A percentile compares a stretch with the other conserved stretches of the same genome.
These are phyloP conservation scores for Aspergillus flavus DNA, from an alignment of 2,329 filamentous ascomycete species.

Conservation along the genomic window DNA sequence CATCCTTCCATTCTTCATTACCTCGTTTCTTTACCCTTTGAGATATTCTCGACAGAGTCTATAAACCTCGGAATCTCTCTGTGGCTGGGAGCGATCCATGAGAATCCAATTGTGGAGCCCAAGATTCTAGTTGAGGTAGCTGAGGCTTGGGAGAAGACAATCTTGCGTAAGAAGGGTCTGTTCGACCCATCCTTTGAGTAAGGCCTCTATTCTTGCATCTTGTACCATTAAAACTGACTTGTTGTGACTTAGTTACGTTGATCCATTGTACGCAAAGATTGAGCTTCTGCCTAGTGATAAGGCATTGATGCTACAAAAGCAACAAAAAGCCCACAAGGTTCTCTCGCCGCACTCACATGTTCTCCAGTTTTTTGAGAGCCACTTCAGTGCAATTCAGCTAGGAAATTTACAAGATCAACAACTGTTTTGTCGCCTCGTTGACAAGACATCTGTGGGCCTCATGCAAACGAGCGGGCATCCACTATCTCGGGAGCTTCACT, in stretches of 20 bases:
- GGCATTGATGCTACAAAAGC: conserved; percentile 70
- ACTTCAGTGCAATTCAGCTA: conserved; percentile 90
- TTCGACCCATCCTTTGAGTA: conserved; percentile 73
- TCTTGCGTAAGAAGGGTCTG: conserved; percentile 75
- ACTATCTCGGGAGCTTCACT: conserved; percentile 86
- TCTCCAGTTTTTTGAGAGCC: conserved; percentile 86
- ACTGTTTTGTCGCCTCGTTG: conserved; percentile 79
- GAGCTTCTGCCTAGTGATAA: conserved; percentile 93
- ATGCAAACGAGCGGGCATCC: conserved; percentile 74
- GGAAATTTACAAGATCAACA: conserved; percentile 79
- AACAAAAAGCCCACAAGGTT: conserved; percentile 77
- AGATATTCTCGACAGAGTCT: conserved; percentile 89
- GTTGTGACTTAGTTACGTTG: conserved; percentile 59
- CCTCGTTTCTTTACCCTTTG: conserved; percentile 89
- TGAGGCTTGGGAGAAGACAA: conserved; percentile 85
- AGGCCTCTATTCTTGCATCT: conserved; percentile 30
- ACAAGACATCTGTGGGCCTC: conserved; percentile 75
- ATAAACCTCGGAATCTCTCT: conserved; percentile 94
- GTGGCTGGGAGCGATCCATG: conserved; percentile 96
- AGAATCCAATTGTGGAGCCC: conserved; percentile 86
- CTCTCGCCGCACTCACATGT: conserved; percentile 84
- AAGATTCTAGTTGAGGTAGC: conserved; percentile 84
- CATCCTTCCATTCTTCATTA: conserved; percentile 81
- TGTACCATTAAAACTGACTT: conserved; percentile 16
- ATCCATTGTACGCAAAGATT: conserved; percentile 88